Percentiles rank a stretch among this genome's conserved stretches.
Conservation (phyloP, 805 yeast genomes). For the Sporopachydermia quercuum region DNA sequence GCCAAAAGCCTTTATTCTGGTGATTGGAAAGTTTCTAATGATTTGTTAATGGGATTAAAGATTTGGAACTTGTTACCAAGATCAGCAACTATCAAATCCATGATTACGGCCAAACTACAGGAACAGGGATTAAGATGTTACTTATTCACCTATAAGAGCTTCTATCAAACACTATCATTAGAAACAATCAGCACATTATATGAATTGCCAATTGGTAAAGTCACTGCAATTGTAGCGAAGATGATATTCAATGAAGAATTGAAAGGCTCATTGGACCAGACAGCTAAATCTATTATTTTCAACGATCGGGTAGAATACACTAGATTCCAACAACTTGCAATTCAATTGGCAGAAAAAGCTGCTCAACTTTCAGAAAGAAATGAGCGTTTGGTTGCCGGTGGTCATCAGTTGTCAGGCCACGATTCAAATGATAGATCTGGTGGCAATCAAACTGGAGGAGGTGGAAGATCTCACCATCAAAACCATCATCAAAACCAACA, state of each 20-base stretch:
- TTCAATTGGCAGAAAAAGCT: constrained; percentile 71
- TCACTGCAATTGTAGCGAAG: constrained; percentile 50
- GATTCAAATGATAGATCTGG: constrained; percentile 2
- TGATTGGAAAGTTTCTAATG: constrained; percentile 71
- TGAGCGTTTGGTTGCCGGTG: constrained; percentile 70
- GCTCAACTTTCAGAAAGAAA: constrained; percentile 68
- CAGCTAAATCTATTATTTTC: constrained; percentile 47
- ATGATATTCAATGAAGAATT: constrained; percentile 72
- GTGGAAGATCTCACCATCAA: too few species aligned
- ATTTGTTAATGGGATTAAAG: constrained; percentile 59
- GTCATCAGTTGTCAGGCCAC: constrained; percentile 31
- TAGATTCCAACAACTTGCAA: constrained; percentile 76
- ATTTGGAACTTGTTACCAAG: constrained; percentile 77
- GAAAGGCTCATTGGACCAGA: constrained; percentile 58
- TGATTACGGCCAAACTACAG: constrained; percentile 70
- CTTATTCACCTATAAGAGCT: constrained; percentile 67
- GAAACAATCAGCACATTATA: constrained; percentile 50
- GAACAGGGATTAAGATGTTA: constrained; percentile 88
- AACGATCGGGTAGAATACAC: constrained; percentile 67
- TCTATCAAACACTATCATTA: constrained; percentile 62
- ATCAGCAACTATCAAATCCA: constrained; percentile 42
- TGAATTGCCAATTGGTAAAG: constrained; percentile 39
- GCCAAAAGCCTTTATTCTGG: constrained; percentile 80
- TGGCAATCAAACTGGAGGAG: background rate
- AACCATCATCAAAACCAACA: too few species aligned